phyloP scores from a whole-genome alignment of 2,329 filamentous ascomycete genomes.

The Periconia macrospinosa region DNA sequence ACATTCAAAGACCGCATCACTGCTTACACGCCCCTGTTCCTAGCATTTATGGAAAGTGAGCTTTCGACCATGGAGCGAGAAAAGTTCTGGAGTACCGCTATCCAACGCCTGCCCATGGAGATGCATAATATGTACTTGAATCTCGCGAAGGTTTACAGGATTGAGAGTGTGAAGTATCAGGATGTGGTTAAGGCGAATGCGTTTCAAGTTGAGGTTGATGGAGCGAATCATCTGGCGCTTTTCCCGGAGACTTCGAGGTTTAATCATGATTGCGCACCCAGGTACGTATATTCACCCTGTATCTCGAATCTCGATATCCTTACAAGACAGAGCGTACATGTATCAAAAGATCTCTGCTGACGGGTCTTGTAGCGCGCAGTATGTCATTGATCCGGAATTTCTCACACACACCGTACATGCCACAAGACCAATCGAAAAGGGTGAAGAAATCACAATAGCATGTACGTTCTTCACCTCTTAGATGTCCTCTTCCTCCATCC shows the following conservation, averaged over 20 bases:
- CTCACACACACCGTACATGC: constrained; percentile 47
- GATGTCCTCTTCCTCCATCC: neutral
- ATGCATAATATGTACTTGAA: constrained; percentile 20
- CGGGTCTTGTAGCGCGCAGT: constrained; percentile 38
- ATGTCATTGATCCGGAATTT: constrained; percentile 38
- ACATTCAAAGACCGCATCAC: constrained; percentile 28
- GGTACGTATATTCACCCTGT: constrained; percentile 17
- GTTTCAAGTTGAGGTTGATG: constrained; percentile 31
- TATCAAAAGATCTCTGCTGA: constrained; percentile 1
- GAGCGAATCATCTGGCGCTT: constrained; percentile 34
- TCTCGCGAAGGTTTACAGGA: constrained; percentile 30
- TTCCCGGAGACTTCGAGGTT: constrained; percentile 45
- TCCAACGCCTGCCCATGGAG: constrained; percentile 25
- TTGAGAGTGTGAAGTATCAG: constrained; percentile 27
- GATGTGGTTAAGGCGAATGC: constrained; percentile 42
- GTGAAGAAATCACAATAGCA: constrained; percentile 48
- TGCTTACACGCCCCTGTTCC: constrained; percentile 32
- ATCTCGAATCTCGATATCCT: too few relatives aligned
- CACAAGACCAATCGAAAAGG: constrained; percentile 33
- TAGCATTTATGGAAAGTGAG: constrained; percentile 33
- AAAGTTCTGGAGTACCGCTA: constrained; percentile 24
- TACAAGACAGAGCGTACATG: too few relatives aligned
- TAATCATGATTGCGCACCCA: constrained; percentile 47
- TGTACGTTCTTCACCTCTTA: constrained; percentile 19
- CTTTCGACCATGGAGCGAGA: constrained; percentile 32